phyloP scores from a whole-genome alignment of 345 rosid genomes.

The Rhizophora apiculata region DNA sequence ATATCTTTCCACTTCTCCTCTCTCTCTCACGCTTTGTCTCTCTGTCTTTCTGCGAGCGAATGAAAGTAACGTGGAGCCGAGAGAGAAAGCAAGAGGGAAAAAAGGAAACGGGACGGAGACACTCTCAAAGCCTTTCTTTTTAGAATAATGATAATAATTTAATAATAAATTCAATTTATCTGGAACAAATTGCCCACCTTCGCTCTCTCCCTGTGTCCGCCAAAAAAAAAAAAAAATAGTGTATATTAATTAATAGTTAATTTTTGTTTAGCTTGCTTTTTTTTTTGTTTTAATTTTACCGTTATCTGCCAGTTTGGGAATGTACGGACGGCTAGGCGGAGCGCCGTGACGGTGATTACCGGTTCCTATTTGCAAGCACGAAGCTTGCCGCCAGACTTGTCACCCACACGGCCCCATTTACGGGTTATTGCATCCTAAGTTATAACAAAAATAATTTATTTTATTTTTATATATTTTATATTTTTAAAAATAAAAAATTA shows the following conservation, averaged over 20 bases:
- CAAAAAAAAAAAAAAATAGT: neutral
- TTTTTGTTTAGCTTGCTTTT: neutral
- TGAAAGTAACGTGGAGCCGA: conserved; percentile 20
- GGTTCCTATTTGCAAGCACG: conserved; percentile 27
- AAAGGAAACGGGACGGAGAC: conserved; percentile 27
- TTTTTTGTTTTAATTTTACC: neutral
- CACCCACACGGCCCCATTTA: neutral
- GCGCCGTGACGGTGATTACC: conserved; percentile 23
- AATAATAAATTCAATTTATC: neutral
- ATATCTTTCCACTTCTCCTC: conserved; percentile 5
- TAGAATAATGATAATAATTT: too few species aligned
- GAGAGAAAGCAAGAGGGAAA: conserved; percentile 29
- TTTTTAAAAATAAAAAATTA: too few species aligned
- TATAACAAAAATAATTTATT: too few species aligned
- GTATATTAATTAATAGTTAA: too few species aligned
- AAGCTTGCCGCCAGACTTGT: conserved; percentile 10
- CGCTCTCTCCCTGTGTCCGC: neutral
- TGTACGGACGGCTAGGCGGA: conserved; percentile 10
- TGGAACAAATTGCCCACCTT: neutral
- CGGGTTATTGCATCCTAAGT: neutral
- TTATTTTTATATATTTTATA: too few species aligned
- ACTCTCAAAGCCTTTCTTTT: conserved; percentile 17
- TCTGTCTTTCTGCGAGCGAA: neutral
- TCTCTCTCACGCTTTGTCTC: conserved; percentile 9
- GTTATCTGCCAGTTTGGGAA: conserved; percentile 22